phyloP scores from a whole-genome alignment of 352 stramenopile species.

The Globisporangium parvum region DNA sequence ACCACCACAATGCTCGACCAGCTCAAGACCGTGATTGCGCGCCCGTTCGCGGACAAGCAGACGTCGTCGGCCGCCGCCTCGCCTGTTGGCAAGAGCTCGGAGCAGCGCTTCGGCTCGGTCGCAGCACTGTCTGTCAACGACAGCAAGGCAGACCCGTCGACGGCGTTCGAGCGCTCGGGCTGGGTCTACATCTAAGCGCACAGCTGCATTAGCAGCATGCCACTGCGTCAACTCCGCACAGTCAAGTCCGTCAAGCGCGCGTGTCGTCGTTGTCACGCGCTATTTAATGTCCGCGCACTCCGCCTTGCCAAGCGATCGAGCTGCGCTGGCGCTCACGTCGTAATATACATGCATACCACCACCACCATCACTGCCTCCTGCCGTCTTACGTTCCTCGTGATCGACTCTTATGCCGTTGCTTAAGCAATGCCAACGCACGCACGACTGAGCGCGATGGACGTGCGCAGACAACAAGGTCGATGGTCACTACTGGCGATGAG shows the following conservation, averaged over 20 bases:
- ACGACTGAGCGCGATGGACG: too few species aligned
- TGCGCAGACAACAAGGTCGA: too few species aligned
- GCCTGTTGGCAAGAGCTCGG: conserved; percentile 7
- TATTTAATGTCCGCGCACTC: too few species aligned
- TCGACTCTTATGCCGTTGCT: too few species aligned
- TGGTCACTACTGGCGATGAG: too few species aligned
- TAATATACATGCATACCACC: too few species aligned
- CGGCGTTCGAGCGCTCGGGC: conserved; percentile 70
- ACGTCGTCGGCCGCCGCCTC: conserved; percentile 3
- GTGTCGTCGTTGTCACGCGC: background rate
- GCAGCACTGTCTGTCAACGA: conserved; percentile 26
- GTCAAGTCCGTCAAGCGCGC: background rate
- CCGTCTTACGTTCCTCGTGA: background rate
- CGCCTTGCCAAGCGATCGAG: too few species aligned
- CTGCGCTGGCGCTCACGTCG: too few species aligned
- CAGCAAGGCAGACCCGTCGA: conserved; percentile 46
- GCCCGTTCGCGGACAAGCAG: conserved; percentile 23
- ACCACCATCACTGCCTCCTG: background rate
- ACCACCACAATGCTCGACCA: conserved; percentile 58
- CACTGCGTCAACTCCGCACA: background rate
- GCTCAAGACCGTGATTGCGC: conserved; percentile 58
- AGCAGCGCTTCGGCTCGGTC: conserved; percentile 33
- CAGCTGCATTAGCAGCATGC: too few species aligned
- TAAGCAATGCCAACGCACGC: too few species aligned
- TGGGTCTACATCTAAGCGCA: conserved; percentile 73